Percentiles rank a stretch among this genome's conserved stretches.
phyloP scores from a whole-genome alignment of 805 yeast genomes.

The Lipomyces yamanashiensis region DNA sequence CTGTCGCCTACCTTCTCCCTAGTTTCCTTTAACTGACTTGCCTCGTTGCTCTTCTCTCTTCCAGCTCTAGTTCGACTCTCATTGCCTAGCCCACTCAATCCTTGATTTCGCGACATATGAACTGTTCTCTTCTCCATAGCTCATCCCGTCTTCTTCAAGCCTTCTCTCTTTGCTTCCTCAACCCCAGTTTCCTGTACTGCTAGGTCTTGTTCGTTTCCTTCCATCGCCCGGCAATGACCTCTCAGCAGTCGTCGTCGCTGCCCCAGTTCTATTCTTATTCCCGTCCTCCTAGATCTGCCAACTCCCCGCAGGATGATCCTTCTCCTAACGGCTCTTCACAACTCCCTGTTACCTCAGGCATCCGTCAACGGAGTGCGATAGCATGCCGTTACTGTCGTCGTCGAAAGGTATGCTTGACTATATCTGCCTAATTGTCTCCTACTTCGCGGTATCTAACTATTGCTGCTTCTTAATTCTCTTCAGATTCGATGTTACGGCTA shows the following conservation, averaged over 20 bases:
- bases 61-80: too few relatives aligned
- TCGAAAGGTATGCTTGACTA: constrained; percentile 34
- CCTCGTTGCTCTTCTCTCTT: not conserved
- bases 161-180: not conserved
- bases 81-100: too few relatives aligned
- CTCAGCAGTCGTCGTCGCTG: constrained; percentile 15
- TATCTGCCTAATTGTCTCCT: not conserved
- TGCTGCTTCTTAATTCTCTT: not conserved
- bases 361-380: constrained; percentile 43
- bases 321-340: not conserved
- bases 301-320: not conserved
- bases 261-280: constrained; percentile 5
- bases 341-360: constrained; percentile 5
- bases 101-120: not conserved
- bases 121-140: too few relatives aligned
- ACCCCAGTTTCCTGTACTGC: not conserved
- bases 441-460: not conserved
- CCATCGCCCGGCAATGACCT: constrained; percentile 10
- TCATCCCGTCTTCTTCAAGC: not conserved
- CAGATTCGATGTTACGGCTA: constrained; percentile 44
- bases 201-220: not conserved
- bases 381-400: constrained; percentile 45
- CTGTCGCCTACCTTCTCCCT: too few relatives aligned
- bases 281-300: constrained; percentile 1
- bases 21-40: not conserved